Evolutionary conservation across 768 basidiomycete genomes (phyloP).

Genomic region (Tricholoma sp.): DNA sequence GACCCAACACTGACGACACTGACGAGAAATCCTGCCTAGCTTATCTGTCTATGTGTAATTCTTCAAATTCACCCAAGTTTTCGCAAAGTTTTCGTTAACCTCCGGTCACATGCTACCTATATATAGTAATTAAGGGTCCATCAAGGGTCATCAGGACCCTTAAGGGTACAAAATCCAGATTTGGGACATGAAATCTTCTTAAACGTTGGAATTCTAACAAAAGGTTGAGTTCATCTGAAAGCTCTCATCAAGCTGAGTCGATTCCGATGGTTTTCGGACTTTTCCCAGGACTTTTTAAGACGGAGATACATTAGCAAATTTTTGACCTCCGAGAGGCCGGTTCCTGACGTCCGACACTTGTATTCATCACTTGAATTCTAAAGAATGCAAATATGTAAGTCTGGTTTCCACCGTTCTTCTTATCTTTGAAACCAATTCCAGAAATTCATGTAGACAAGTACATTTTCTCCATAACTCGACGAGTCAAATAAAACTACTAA

Average conservation of each 20-base stretch:
- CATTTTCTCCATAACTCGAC: no score
- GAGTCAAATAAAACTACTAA: no score
- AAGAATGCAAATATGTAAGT: no score
- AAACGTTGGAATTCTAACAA: neutral
- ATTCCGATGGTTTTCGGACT: slow-evolving; percentile 2
- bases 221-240: neutral
- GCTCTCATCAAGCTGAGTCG: slow-evolving; percentile 3
- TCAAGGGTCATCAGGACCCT: no score
- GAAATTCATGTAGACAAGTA: no score
- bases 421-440: no score
- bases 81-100: neutral
- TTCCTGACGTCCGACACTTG: neutral
- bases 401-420: no score
- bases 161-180: slow-evolving; percentile 4
- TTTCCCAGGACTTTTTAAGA: neutral
- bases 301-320: neutral
- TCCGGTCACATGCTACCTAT: neutral
- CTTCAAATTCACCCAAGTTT: neutral
- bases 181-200: neutral
- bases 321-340: neutral
- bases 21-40: neutral
- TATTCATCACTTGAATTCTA: no score
- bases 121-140: slow-evolving; percentile 3
- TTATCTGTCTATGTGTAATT: neutral
- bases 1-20: neutral